Evolutionary conservation across 23 red algal species (phyloP), one percentile per base, ranked within the genome.

Genomic region (Gracilaria vermiculophylla): DNA sequence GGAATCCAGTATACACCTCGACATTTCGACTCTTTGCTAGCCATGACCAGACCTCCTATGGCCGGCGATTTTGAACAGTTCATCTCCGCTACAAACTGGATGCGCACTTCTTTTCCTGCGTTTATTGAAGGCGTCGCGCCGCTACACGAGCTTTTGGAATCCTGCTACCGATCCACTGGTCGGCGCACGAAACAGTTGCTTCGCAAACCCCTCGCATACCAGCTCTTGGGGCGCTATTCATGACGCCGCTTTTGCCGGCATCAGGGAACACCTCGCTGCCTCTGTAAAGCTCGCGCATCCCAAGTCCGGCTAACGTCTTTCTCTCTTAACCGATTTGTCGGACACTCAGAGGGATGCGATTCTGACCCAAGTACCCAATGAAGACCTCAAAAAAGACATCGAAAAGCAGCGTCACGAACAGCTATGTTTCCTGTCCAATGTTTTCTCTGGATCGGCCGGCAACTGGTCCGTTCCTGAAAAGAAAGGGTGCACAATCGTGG

Each of bases 41-140:
- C n/a, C 12, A 83, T 83, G 79, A 83, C 28, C 33, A 67, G 11
- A 5, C 79, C 79, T 47, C 31, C 34, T 0, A 5, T 14, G 17
- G 79, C 79, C 1, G 57, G 35, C 50, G 9, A 83, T 20, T 56
- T 83, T 2, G 55, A 62, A 48, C 79, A 83, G 36, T 35, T 83
- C 43, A 19, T 83, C 9, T 83, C 54, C 33, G 78, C 78, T 35
- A 83, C 78, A 6, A 83, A 83, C 29, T 83, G 55, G 78, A 83
- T 83, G 78, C 20, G 78, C 7, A 65, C 36, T 33, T n/a, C 53
- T 47, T 65, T 83, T 48, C 81, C 6, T 23, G 40, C 41, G 25
- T 86, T 72, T 69, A 10, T 62, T 19, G 45, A 53, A 28, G 0
- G 12, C 13, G 43, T 69, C 2, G 31, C 39, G 8, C 81, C 81